A percentile compares a stretch with the other conserved stretches of the same genome.
phyloP scores from a whole-genome alignment of 2,329 filamentous ascomycete genomes.

The Alternaria gansuensis region DNA sequence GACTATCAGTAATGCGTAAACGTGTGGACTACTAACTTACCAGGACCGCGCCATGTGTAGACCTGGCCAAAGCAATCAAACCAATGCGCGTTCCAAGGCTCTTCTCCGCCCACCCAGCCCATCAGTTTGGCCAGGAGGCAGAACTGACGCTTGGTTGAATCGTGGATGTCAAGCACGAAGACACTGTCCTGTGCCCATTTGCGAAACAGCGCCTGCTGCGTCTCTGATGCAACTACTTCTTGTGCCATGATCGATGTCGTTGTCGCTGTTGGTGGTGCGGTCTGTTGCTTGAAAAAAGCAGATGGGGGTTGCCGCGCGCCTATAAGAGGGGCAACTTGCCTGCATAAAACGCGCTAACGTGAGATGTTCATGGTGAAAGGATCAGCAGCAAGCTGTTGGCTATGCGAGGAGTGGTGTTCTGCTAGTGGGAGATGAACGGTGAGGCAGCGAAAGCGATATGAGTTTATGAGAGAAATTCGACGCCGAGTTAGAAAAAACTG shows the following conservation, averaged over 20 bases:
- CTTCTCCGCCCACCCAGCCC: conserved; percentile 13
- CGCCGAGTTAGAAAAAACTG: no score
- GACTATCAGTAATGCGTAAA: background rate
- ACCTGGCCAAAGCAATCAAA: conserved; percentile 3
- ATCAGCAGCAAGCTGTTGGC: no score
- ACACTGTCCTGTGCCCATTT: background rate
- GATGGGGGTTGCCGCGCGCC: no score
- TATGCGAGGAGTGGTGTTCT: no score
- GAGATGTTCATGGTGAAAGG: no score
- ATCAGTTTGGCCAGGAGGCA: conserved; percentile 8
- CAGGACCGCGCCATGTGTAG: conserved; percentile 14
- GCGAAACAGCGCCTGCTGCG: conserved; percentile 1
- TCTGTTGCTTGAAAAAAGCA: no score
- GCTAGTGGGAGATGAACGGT: no score
- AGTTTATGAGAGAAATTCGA: no score
- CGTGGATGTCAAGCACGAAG: conserved; percentile 8
- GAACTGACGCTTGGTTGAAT: conserved; percentile 12
- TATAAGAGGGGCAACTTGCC: no score
- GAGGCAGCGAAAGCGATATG: no score
- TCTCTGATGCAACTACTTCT: background rate
- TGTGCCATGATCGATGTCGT: background rate
- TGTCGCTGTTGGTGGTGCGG: background rate
- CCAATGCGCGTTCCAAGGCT: conserved; percentile 12
- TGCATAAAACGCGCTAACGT: no score
- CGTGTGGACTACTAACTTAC: background rate